Evolutionary conservation across 768 basidiomycete species (phyloP).

Genomic region (Boletus rubescentipes): DNA sequence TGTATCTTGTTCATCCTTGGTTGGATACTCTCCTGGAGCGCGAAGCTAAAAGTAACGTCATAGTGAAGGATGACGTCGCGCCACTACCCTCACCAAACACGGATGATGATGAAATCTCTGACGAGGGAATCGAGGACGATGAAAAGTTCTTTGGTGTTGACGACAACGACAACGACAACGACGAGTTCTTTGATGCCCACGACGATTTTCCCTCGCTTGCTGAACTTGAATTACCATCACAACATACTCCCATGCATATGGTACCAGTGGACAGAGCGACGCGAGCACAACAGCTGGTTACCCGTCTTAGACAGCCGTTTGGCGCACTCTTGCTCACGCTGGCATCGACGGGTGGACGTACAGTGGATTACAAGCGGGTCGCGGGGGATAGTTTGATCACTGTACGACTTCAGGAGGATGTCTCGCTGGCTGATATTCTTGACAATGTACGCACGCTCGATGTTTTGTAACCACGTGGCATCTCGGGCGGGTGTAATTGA

Average conservation of each 20-base stretch:
- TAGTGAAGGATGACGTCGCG: not conserved
- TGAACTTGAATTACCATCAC: not conserved
- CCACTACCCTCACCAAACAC: not conserved
- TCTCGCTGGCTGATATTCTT: not conserved
- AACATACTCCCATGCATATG: too few species aligned
- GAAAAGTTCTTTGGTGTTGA: too few species aligned
- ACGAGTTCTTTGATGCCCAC: too few species aligned
- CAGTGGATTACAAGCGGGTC: slow-evolving; percentile 2
- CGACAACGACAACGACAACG: too few species aligned
- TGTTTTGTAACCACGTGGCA: not conserved
- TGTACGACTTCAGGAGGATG: not conserved
- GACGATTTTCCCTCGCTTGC: not conserved
- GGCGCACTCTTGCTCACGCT: not conserved
- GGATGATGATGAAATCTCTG: not conserved
- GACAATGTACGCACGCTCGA: not conserved
- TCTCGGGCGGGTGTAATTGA: too few species aligned
- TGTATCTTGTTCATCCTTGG: too few species aligned
- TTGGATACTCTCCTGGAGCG: not conserved
- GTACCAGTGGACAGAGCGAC: not conserved
- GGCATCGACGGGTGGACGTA: not conserved
- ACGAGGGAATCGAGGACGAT: not conserved
- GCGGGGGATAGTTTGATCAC: not conserved
- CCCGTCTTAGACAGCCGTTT: not conserved
- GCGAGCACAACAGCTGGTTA: not conserved
- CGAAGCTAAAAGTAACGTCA: not conserved